Conservation (phyloP, 1,139 yeast genomes). For the Candida sanyaensis region DNA sequence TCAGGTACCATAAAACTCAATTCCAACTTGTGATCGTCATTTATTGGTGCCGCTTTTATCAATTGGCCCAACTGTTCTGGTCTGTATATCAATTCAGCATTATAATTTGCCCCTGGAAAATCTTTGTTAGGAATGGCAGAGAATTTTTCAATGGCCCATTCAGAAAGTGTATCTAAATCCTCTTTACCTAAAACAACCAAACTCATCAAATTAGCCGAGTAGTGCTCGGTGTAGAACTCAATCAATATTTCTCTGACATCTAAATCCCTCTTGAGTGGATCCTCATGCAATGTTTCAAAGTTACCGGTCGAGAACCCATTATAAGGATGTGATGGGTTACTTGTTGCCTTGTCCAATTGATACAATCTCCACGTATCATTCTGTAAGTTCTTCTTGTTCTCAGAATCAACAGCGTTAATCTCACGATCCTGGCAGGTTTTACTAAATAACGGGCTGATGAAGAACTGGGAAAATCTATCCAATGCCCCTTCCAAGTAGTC, state of each 20-base stretch:
- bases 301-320: slow-evolving; percentile 80
- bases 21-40: slow-evolving; percentile 70
- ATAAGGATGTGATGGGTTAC: slow-evolving; percentile 73
- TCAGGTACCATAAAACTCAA: slow-evolving; percentile 77
- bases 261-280: slow-evolving; percentile 48
- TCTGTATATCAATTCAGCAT: slow-evolving; percentile 30
- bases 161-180: slow-evolving; percentile 65
- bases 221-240: slow-evolving; percentile 60
- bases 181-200: slow-evolving; percentile 85
- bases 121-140: slow-evolving; percentile 59
- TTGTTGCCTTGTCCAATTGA: slow-evolving; percentile 75
- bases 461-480: slow-evolving; percentile 91
- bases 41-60: slow-evolving; percentile 76
- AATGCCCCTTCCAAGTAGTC: slow-evolving; percentile 82
- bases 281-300: slow-evolving; percentile 56
- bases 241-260: slow-evolving; percentile 68
- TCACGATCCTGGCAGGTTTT: slow-evolving; percentile 87
- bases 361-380: slow-evolving; percentile 86
- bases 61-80: slow-evolving; percentile 54
- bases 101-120: slow-evolving; percentile 51
- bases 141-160: slow-evolving; percentile 73
- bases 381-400: slow-evolving; percentile 91
- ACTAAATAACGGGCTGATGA: slow-evolving; percentile 80
- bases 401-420: slow-evolving; percentile 92
- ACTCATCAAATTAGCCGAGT: slow-evolving; percentile 82